phyloP scores from a whole-genome alignment of 768 basidiomycete species.

The Punctularia strigosozonata region DNA sequence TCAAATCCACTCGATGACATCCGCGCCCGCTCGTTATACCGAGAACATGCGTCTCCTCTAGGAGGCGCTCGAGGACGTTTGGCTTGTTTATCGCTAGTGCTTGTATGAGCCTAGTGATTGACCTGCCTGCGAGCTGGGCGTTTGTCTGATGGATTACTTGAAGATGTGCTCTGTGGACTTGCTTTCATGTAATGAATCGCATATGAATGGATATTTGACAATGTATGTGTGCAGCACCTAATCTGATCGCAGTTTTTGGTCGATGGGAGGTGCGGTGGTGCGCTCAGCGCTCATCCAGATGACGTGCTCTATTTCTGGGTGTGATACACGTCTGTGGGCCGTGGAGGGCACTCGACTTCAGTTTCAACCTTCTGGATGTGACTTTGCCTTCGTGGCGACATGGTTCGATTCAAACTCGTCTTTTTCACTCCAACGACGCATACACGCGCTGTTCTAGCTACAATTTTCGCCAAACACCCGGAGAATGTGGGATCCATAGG shows the following conservation, averaged over 20 bases:
- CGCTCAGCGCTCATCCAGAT: too few species aligned
- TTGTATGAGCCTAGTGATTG: conserved; percentile 5
- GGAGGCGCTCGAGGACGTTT: conserved; percentile 54
- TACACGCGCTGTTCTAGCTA: conserved; percentile 29
- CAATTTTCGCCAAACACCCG: conserved; percentile 34
- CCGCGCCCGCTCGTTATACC: conserved; percentile 51
- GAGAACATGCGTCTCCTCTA: conserved; percentile 41
- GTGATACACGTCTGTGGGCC: too few species aligned
- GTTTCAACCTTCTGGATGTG: not conserved
- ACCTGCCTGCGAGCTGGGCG: not conserved
- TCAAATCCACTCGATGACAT: conserved; percentile 65
- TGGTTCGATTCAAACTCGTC: conserved; percentile 33
- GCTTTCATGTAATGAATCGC: not conserved
- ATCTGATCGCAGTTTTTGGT: too few species aligned
- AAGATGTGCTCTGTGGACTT: not conserved
- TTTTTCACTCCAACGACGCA: conserved; percentile 35
- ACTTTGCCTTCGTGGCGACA: not conserved
- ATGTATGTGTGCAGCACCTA: not conserved
- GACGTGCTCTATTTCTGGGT: too few species aligned
- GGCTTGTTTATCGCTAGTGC: conserved; percentile 22
- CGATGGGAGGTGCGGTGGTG: too few species aligned
- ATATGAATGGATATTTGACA: not conserved
- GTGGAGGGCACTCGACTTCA: too few species aligned
- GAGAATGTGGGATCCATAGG: conserved; percentile 39
- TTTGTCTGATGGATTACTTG: not conserved